Conservation (phyloP, 2,329 filamentous ascomycete species). For the Pseudonectria foliicola region DNA sequence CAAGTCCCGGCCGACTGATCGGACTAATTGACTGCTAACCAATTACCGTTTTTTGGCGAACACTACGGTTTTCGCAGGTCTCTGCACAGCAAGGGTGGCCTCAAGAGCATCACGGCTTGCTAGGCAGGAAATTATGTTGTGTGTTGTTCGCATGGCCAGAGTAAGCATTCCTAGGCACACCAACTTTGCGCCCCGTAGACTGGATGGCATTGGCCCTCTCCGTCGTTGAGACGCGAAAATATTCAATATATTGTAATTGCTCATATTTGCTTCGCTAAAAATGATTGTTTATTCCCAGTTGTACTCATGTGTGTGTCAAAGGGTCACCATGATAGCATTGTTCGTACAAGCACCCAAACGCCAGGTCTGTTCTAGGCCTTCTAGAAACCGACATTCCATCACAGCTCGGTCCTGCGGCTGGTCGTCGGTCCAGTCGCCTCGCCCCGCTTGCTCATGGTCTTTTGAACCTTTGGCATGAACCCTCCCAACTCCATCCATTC, state of each 20-base stretch:
- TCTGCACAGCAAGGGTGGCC: too few species aligned
- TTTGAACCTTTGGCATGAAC: slow-evolving; percentile 25
- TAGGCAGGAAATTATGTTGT: too few species aligned
- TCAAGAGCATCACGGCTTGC: too few species aligned
- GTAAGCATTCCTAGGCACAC: too few species aligned
- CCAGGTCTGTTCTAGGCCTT: not conserved
- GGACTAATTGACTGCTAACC: slow-evolving; percentile 5
- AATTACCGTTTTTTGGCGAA: slow-evolving; percentile 21
- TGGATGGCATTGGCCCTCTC: too few species aligned
- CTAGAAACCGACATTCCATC: slow-evolving; percentile 6
- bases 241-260: too few species aligned
- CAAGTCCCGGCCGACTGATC: slow-evolving; percentile 2
- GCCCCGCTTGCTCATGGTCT: slow-evolving; percentile 19
- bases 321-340: not conserved
- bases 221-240: too few species aligned
- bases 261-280: too few species aligned
- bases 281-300: too few species aligned
- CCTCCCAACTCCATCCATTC: slow-evolving; percentile 81
- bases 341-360: not conserved
- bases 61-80: slow-evolving; percentile 13
- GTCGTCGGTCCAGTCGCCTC: slow-evolving; percentile 16
- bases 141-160: too few species aligned
- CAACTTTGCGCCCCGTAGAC: too few species aligned
- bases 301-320: too few species aligned
- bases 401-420: slow-evolving; percentile 29